Conservation (phyloP, 176 grass and related monocot genomes). For the bread wheat (Triticum aestivum) region IWGSC_CS_RefSeq_v2.1 NC_057805.1:41797397-41797896, state of each 20-base stretch:
- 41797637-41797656: background rate
- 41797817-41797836: conserved; percentile 13
- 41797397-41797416: conserved; percentile 22
- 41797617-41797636: background rate
- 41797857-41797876: background rate
- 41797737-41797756: conserved; percentile 39
- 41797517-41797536: background rate
- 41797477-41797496: background rate
- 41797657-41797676: conserved; percentile 6
- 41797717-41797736: conserved; percentile 23
- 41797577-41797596: conserved; percentile 17
- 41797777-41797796: conserved; percentile 19
- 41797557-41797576: background rate
- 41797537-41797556: background rate
- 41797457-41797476: background rate
- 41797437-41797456: background rate
- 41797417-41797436: conserved; percentile 32
- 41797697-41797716: background rate
- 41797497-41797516: background rate
- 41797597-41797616: background rate
- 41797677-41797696: background rate
- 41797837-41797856: background rate
- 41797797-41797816: background rate
- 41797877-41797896: conserved; percentile 3
- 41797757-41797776: conserved; percentile 31